Evolutionary conservation across 1,284 basidiomycete species (phyloP).

Genomic region (Ustilago esculenta): DNA sequence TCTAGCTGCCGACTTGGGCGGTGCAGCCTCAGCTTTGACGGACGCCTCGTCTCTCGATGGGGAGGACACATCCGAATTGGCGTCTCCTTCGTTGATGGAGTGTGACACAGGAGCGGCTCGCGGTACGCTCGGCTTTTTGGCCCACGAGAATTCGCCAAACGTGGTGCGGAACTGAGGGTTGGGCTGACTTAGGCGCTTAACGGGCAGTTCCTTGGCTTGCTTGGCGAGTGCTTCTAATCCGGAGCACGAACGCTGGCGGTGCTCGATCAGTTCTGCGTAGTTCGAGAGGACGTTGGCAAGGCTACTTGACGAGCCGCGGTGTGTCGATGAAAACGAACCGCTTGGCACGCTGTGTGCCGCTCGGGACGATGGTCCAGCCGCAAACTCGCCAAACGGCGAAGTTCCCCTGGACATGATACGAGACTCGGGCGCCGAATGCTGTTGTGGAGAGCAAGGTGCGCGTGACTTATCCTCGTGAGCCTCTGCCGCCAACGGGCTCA

Average conservation of each 20-base stretch:
- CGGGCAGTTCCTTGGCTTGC: conserved; percentile 36
- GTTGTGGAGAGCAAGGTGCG: conserved; percentile 17
- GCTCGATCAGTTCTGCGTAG: conserved; percentile 46
- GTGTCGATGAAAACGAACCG: conserved; percentile 28
- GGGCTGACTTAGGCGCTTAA: conserved; percentile 45
- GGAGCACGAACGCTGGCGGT: conserved; percentile 46
- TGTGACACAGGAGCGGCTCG: background rate
- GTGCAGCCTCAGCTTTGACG: background rate
- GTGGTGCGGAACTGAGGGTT: conserved; percentile 43
- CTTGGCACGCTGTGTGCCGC: conserved; percentile 19
- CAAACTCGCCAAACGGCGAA: conserved; percentile 28
- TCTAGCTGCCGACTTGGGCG: background rate
- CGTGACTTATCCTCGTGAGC: conserved; percentile 5
- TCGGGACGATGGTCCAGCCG: conserved; percentile 1
- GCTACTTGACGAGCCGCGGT: conserved; percentile 27
- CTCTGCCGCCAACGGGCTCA: conserved; percentile 15
- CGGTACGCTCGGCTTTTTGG: conserved; percentile 2
- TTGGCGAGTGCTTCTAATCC: conserved; percentile 41
- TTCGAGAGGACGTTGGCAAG: conserved; percentile 38
- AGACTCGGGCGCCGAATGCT: conserved; percentile 36
- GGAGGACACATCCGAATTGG: conserved; percentile 13
- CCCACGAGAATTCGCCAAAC: conserved; percentile 39
- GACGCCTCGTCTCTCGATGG: background rate
- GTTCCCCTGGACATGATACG: conserved; percentile 32
- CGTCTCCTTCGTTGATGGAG: conserved; percentile 12